Evolutionary conservation across 176 grass and related monocot genomes (phyloP), one percentile per base, ranked within the genome.

Genomic region (Themeda triandra): DNA sequence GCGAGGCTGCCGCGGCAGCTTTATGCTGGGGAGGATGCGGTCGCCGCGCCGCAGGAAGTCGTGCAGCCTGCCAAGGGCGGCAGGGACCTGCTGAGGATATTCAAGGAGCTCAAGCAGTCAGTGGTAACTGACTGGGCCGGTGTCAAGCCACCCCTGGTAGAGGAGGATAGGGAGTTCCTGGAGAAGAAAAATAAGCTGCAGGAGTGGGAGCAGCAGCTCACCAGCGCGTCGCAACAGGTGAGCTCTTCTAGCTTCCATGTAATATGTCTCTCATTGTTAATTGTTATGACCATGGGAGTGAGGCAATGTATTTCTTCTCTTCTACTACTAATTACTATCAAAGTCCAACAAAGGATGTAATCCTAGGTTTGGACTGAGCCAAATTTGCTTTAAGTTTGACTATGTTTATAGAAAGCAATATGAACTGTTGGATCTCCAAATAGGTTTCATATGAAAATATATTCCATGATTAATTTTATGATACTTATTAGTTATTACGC

Each of bases 31-130:
- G 91, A 88, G 56, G 96, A 92, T 7, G 12, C 83, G 0, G 86
- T 88, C 23, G 56, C 87, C 2, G 83, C 89, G 17, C 96, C 91
- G 0, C 91, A 98, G 85, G 96, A 96, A 17, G 96, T 94, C 4
- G 96, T 99, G 86, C 96, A 98, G 78, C 93, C 93, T 3, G 96
- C 96, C 60, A 99, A 94, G 89, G 93, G 93, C 2, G 96, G 96
- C 12, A 94, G 93, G 78, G 96, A 99, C 80, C 83, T 98, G 48
- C 81, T 99, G 13, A 89, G 96, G 69, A 89, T 99, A 40, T 99
- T 99, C 70, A 99, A 99, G 74, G 96, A 99, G 88, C 77, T 96
- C 35, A 99, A 95, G 89, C 96, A 94, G 86, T 88, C 91, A 0
- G 75, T 99, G 24, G 88, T 89, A 5, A 89, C 89, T 7, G 96